Evolutionary conservation across 495 filamentous ascomycete species (phyloP).

Genomic region (Lichina pygmaea): DNA sequence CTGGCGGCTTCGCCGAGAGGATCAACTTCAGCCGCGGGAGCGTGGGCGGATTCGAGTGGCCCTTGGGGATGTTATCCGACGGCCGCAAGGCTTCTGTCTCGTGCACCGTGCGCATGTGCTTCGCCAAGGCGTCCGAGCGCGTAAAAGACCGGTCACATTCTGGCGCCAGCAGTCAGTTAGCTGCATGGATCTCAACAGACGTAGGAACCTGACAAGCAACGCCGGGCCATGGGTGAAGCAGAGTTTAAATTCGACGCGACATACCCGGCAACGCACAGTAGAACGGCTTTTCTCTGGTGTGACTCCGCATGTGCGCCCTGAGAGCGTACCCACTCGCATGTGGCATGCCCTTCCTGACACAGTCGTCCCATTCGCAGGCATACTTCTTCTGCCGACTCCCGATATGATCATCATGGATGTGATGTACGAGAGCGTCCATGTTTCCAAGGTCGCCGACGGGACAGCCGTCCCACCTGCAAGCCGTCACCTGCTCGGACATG

Average conservation of each 20-base stretch:
- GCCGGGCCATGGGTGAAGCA: neutral
- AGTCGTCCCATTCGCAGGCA: constrained; percentile 85
- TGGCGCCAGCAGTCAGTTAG: constrained; percentile 9
- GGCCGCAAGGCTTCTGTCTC: constrained; percentile 82
- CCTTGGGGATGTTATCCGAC: constrained; percentile 64
- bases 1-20: constrained; percentile 2
- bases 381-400: constrained; percentile 63
- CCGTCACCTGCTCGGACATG: constrained; percentile 54
- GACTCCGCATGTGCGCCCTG: constrained; percentile 88
- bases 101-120: constrained; percentile 97
- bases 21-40: constrained; percentile 39
- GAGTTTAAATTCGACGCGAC: neutral
- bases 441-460: constrained; percentile 53
- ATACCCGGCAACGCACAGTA: constrained; percentile 84
- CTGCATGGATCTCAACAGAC: neutral
- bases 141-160: constrained; percentile 97
- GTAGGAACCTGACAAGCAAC: neutral
- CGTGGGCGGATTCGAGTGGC: constrained; percentile 30
- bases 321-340: constrained; percentile 91
- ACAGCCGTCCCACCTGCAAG: constrained; percentile 79
- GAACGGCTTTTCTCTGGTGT: constrained; percentile 94
- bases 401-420: constrained; percentile 85
- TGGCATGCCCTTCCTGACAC: constrained; percentile 56
- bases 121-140: constrained; percentile 83
- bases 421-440: constrained; percentile 80